A percentile compares a stretch with the other conserved stretches of the same genome.
Evolutionary conservation across 2,329 filamentous ascomycete species (phyloP).

Genomic region (Delphinella strobiligena): DNA sequence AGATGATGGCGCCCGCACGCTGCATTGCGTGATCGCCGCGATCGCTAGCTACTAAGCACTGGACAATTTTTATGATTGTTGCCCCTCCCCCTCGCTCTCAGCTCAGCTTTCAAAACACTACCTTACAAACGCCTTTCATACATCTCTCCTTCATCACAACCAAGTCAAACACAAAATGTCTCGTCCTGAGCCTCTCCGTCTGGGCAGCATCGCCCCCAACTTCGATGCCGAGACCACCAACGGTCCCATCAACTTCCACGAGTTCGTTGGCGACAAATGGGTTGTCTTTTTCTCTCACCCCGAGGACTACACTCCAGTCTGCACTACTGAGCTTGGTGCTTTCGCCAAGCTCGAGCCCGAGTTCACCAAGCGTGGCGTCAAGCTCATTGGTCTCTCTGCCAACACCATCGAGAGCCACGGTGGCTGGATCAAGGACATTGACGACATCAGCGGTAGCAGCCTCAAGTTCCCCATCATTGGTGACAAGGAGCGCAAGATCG

Average conservation of each 20-base stretch:
- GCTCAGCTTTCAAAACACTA: not conserved
- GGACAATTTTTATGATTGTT: not conserved
- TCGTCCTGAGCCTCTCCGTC: constrained; percentile 38
- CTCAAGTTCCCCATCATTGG: constrained; percentile 42
- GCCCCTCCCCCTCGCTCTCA: not conserved
- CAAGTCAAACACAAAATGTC: constrained; percentile 4
- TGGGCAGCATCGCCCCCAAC: constrained; percentile 55
- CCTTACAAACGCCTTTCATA: not conserved
- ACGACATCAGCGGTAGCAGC: constrained; percentile 37
- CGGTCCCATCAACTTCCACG: constrained; percentile 56
- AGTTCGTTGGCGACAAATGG: constrained; percentile 60
- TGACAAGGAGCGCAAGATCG: constrained; percentile 41
- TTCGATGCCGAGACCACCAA: constrained; percentile 57
- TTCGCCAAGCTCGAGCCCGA: constrained; percentile 53
- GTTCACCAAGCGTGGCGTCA: constrained; percentile 49
- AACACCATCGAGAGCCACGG: constrained; percentile 40
- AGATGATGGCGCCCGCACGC: too few species aligned
- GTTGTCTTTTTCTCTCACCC: constrained; percentile 62
- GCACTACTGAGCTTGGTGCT: constrained; percentile 52
- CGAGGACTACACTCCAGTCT: constrained; percentile 47
- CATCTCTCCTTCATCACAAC: constrained; percentile 1
- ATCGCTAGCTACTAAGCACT: too few species aligned
- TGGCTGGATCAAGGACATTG: constrained; percentile 42
- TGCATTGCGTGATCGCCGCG: too few species aligned
- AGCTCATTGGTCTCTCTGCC: constrained; percentile 47